phyloP scores from a whole-genome alignment of 2,329 filamentous ascomycete species.

The Alternaria incomplexa region DNA sequence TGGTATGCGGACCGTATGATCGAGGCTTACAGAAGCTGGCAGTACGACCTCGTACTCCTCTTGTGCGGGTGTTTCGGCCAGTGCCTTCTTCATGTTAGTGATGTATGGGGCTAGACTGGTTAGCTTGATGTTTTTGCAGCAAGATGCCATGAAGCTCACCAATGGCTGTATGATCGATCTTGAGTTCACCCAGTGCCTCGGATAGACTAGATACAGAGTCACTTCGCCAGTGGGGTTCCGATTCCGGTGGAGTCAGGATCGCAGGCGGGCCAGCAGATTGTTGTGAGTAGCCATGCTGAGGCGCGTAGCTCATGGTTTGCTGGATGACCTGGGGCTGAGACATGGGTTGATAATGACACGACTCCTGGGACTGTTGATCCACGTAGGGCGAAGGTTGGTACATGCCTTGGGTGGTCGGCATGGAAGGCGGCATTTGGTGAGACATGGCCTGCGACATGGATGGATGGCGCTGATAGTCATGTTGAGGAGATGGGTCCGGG shows the following conservation, averaged over 20 bases:
- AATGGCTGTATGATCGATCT: constrained; percentile 84
- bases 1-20: constrained; percentile 83
- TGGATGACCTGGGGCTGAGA: constrained; percentile 39
- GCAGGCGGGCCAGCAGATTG: constrained; percentile 30
- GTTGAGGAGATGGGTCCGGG: constrained; percentile 46
- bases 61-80: constrained; percentile 67
- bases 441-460: constrained; percentile 39
- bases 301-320: constrained; percentile 44
- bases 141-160: constrained; percentile 60
- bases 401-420: constrained; percentile 42
- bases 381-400: constrained; percentile 46
- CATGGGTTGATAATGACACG: constrained; percentile 47
- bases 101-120: constrained; percentile 76
- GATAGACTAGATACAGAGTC: constrained; percentile 68
- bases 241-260: constrained; percentile 53
- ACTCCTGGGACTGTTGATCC: constrained; percentile 41
- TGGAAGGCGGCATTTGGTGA: constrained; percentile 36
- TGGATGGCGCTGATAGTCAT: constrained; percentile 48
- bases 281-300: constrained; percentile 43
- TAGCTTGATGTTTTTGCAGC: constrained; percentile 10
- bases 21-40: constrained; percentile 72
- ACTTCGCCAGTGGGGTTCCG: constrained; percentile 53
- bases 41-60: constrained; percentile 75
- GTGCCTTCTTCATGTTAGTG: constrained; percentile 64
- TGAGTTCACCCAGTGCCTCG: constrained; percentile 83